Evolutionary conservation across 2,329 filamentous ascomycete genomes (phyloP).

Genomic region (Diaporthe velutina): DNA sequence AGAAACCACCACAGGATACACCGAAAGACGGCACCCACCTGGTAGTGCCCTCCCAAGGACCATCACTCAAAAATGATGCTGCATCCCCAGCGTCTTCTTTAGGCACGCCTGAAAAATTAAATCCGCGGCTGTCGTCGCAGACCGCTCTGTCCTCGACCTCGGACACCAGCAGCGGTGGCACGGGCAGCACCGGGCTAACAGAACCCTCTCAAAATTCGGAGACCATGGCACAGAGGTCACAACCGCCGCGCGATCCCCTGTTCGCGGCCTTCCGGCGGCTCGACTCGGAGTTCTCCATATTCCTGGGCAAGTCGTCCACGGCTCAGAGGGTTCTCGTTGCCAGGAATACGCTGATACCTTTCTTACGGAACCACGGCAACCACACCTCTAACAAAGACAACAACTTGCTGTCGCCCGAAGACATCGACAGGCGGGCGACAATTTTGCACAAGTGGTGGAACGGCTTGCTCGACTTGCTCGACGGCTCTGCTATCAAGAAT

Average conservation of each 20-base stretch:
- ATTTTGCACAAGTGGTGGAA: slow-evolving; percentile 95
- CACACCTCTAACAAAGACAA: slow-evolving; percentile 74
- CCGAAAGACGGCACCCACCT: slow-evolving; percentile 46
- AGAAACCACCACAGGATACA: slow-evolving; percentile 55
- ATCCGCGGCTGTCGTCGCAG: slow-evolving; percentile 57
- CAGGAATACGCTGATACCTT: slow-evolving; percentile 79
- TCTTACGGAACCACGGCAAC: slow-evolving; percentile 77
- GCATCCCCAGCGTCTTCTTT: slow-evolving; percentile 24
- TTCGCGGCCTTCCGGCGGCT: slow-evolving; percentile 68
- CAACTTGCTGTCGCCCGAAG: slow-evolving; percentile 75
- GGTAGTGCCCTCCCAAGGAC: slow-evolving; percentile 29
- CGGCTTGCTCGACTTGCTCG: slow-evolving; percentile 83
- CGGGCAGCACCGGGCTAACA: slow-evolving; percentile 37
- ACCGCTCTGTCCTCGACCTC: slow-evolving; percentile 44
- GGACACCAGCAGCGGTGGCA: slow-evolving; percentile 37
- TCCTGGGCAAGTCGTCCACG: slow-evolving; percentile 77
- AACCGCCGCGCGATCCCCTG: slow-evolving; percentile 60
- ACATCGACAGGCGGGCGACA: slow-evolving; percentile 82
- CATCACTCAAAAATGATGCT: slow-evolving; percentile 41
- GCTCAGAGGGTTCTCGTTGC: slow-evolving; percentile 82
- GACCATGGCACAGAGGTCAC: slow-evolving; percentile 30
- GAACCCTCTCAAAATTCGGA: slow-evolving; percentile 40
- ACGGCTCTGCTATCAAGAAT: slow-evolving; percentile 64
- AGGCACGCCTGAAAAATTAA: slow-evolving; percentile 30
- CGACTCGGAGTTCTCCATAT: slow-evolving; percentile 64